Base-by-base conservation (phyloP, 371 early-diverging fungal genomes). In the Chytridium lagenaria region DNA sequence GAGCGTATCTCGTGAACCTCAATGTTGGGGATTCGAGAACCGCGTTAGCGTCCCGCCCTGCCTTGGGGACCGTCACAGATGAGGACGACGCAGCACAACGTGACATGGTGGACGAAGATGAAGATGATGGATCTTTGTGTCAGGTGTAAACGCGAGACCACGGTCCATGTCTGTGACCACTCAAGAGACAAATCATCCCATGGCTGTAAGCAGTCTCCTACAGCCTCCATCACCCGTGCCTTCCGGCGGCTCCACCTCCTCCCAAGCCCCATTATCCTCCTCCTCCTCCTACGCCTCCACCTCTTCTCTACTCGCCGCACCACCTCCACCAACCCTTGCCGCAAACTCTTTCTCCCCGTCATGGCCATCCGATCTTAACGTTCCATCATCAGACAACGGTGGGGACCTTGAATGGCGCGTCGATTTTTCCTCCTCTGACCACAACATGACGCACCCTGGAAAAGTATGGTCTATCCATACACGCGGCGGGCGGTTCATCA, bases 11-110 rank as follows among this genome's bases (percentile, higher is more conserved):
- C 16, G 86, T 92, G 44, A 92, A 92, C 78, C 77, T 89, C 68
- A 94, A 94, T 70, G 91, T 94, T 2, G 95, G 95, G 23, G 94
- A 94, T 77, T 91, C 92, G 31, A 87, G 95, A 23, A 88, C 91
- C 0, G 86, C 92, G 1, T 51, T 87, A 16, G 78, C 67, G 23
- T 52, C 70, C 5, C 64, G 73, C 15, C 64, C 44, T 31, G 31
- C 34, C 19, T 16, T 61, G 31, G 36, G 7, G 55, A 5, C 55
- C 10, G 30, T 23, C 16, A 5, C 16, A 26, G 26, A 15, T 10
- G 61, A 36, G 57, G 57, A 26, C n/a, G 55, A 52, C n/a, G 12
- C 16, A 23, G 55, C 12, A 44, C 12, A 44, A 44, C 12, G 44
- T 12, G 44, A 12, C 19, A 44, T 44, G n/a, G n/a, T n/a, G n/a